A percentile compares a stretch with the other conserved stretches of the same genome.
Conservation (phyloP, 139 green algal genomes). For the Nannochloris sp. region DNA sequence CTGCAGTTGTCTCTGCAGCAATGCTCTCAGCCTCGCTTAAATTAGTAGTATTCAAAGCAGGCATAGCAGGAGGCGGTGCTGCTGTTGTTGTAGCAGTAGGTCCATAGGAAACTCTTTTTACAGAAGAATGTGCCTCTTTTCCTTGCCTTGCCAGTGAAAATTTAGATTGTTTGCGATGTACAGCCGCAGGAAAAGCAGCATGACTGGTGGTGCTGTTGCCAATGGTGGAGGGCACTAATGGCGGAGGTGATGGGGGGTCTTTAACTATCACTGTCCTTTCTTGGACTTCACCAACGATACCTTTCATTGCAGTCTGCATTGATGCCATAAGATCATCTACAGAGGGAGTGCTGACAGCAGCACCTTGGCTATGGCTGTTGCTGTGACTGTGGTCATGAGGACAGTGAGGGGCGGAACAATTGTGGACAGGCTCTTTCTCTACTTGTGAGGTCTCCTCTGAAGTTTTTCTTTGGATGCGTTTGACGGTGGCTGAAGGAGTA, state of each 20-base stretch:
- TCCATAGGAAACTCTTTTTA: neutral
- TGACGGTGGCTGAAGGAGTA: constrained; percentile 2
- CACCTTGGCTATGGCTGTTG: neutral
- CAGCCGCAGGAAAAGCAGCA: constrained; percentile 25
- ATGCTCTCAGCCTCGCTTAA: neutral
- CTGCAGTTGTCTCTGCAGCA: constrained; percentile 12
- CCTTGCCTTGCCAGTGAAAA: constrained; percentile 21
- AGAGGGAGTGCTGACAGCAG: too few relatives aligned
- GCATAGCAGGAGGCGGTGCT: neutral
- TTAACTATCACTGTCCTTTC: constrained; percentile 1
- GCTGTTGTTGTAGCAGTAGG: neutral
- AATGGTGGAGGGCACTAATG: neutral
- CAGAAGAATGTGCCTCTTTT: neutral
- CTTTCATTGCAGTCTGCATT: constrained; percentile 5
- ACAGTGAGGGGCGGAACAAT: neutral
- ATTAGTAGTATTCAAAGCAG: neutral
- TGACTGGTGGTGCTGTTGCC: neutral
- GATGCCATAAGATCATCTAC: too few relatives aligned
- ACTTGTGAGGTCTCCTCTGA: neutral
- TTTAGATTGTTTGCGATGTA: constrained; percentile 30
- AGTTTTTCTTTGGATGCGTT: neutral
- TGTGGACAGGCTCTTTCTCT: neutral
- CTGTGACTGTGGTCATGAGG: neutral
- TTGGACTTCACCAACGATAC: constrained; percentile 20
- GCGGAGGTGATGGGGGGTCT: neutral